A percentile compares a stretch with the other conserved stretches of the same genome.
Conservation (phyloP, 306 rosid genomes). For the Calophaca sinica region DNA sequence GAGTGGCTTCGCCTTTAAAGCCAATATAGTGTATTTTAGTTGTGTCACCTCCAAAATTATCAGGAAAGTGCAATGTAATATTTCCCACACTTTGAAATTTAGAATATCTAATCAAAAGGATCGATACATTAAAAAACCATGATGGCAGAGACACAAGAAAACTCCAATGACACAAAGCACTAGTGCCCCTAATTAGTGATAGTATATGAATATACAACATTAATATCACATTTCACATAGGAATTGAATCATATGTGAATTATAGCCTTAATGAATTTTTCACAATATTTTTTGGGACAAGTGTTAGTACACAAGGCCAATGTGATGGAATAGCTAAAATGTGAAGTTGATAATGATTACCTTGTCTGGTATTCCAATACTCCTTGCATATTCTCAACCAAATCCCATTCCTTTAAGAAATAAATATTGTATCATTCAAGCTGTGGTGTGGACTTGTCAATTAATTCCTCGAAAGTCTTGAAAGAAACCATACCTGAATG, state of each 20-base stretch:
- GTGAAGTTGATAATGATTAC: conserved; percentile 54
- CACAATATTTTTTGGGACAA: not conserved
- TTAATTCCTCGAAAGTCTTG: conserved; percentile 38
- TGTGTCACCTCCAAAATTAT: conserved; percentile 84
- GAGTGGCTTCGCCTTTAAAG: conserved; percentile 96
- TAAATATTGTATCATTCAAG: conserved; percentile 42
- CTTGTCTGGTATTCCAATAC: conserved; percentile 96
- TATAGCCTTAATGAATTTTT: not conserved
- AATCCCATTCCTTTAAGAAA: conserved; percentile 88
- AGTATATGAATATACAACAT: conserved; percentile 13
- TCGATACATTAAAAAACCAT: conserved; percentile 33
- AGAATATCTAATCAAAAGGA: conserved; percentile 68
- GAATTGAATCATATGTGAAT: conserved; percentile 6
- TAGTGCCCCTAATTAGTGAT: not conserved
- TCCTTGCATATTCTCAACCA: conserved; percentile 95
- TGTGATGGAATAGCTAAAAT: conserved; percentile 22
- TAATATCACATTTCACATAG: not conserved
- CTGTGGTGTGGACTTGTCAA: conserved; percentile 41
- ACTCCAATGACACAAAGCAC: conserved; percentile 18
- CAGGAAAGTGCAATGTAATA: conserved; percentile 95
- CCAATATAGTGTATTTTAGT: conserved; percentile 91
- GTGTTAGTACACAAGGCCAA: conserved; percentile 17
- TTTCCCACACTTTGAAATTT: conserved; percentile 93
- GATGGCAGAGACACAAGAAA: conserved; percentile 23
- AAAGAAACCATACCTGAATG: conserved; percentile 69